These are phyloP conservation scores for Neofusicoccum kwambonambiense DNA, from an alignment of 2,329 filamentous ascomycete genomes.

Conservation along the genomic window DNA sequence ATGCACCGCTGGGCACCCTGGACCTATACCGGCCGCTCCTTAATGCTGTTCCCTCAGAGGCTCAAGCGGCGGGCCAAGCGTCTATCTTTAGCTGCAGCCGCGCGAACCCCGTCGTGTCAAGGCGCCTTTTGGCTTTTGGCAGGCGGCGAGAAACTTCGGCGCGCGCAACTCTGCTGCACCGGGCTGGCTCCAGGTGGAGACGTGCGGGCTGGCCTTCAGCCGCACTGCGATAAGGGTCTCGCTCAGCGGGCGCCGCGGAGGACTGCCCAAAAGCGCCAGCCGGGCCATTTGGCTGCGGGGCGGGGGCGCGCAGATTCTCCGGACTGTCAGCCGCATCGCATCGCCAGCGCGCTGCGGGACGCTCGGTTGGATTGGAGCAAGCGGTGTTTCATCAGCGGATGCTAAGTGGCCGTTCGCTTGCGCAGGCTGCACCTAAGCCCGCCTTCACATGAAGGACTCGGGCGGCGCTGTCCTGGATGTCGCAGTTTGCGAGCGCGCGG, in stretches of 20 bases:
- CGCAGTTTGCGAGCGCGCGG: not conserved
- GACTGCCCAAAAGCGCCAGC: constrained; percentile 6
- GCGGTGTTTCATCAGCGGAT: not conserved
- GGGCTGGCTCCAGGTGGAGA: not conserved
- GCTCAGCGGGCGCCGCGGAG: not conserved
- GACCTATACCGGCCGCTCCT: not conserved
- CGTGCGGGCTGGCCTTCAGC: not conserved
- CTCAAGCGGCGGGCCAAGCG: constrained; percentile 11
- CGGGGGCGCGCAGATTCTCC: not conserved
- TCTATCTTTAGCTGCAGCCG: constrained; percentile 1
- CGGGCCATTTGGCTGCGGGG: not conserved
- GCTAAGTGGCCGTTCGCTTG: not conserved
- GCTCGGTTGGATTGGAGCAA: constrained; percentile 5
- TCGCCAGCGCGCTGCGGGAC: not conserved
- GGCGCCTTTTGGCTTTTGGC: not conserved
- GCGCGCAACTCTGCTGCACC: not conserved
- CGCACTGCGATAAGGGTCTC: constrained; percentile 13
- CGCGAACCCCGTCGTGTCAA: not conserved
- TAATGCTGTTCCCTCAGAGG: constrained; percentile 1
- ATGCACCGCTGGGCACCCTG: not conserved
- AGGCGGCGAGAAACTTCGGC: not conserved
- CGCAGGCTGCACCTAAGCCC: not conserved
- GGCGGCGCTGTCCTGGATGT: not conserved
- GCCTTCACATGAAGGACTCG: constrained; percentile 8
- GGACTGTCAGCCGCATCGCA: not conserved